These are phyloP conservation scores for Clavispora santaluciae DNA, from an alignment of 805 yeast genomes.

Conservation along the genomic window DNA sequence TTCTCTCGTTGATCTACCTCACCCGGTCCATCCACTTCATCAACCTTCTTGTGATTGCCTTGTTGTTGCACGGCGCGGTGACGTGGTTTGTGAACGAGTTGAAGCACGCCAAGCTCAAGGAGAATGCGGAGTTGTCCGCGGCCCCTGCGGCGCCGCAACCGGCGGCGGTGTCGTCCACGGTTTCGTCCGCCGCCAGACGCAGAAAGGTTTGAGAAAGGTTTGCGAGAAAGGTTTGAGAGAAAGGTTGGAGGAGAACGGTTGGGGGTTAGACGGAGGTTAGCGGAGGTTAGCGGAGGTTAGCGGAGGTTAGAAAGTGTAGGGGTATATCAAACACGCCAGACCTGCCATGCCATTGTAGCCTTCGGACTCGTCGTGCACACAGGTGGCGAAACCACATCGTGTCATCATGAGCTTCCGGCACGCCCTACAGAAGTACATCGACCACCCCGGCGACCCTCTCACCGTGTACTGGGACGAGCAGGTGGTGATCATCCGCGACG, in stretches of 20 bases:
- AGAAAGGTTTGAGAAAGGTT: constrained; percentile 11
- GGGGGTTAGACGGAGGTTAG: too few species aligned
- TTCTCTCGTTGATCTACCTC: constrained; percentile 53
- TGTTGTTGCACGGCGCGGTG: constrained; percentile 69
- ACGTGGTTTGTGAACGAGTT: constrained; percentile 86
- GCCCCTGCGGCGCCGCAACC: too few species aligned
- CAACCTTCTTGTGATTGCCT: constrained; percentile 51
- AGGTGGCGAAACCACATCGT: too few species aligned
- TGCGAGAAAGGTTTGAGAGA: too few species aligned
- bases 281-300: too few species aligned
- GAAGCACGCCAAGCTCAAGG: constrained; percentile 41
- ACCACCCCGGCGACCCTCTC: constrained; percentile 36
- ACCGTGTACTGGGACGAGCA: constrained; percentile 48
- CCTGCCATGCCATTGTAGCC: too few species aligned
- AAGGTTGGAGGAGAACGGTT: too few species aligned
- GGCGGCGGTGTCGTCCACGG: too few species aligned
- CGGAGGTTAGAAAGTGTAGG: too few species aligned
- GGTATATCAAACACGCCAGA: too few species aligned
- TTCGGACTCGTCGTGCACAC: too few species aligned
- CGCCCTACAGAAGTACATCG: constrained; percentile 47
- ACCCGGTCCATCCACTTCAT: constrained; percentile 65
- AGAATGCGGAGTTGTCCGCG: constrained; percentile 35
- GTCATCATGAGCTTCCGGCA: constrained; percentile 27
- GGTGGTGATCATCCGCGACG: constrained; percentile 54
- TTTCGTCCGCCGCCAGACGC: too few species aligned